Evolutionary conservation across 2,329 filamentous ascomycete species (phyloP).

Genomic region (Arthroderma sp.): DNA sequence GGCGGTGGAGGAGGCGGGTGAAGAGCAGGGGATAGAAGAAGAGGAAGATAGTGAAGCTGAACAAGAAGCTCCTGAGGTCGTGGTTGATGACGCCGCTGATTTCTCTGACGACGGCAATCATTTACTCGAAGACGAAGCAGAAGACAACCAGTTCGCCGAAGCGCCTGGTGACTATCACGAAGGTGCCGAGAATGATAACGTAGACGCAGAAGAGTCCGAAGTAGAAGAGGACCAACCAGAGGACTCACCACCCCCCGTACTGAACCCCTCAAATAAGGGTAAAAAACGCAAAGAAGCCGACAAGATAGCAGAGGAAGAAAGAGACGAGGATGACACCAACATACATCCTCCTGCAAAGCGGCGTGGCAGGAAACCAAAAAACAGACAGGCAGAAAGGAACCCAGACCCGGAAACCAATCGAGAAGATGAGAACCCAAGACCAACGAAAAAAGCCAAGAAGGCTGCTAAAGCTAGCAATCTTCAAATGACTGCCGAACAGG

Average conservation of each 20-base stretch:
- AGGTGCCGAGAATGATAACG: slow-evolving; percentile 13
- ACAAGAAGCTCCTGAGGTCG: slow-evolving; percentile 12
- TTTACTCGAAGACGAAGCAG: slow-evolving; percentile 19
- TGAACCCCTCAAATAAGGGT: slow-evolving; percentile 9
- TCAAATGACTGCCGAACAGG: slow-evolving; percentile 22
- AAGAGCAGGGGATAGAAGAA: slow-evolving; percentile 5
- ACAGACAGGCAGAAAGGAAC: slow-evolving; percentile 3
- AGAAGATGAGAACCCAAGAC: slow-evolving; percentile 19
- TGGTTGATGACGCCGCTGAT: slow-evolving; percentile 18
- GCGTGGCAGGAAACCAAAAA: slow-evolving; percentile 24
- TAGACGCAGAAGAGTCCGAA: slow-evolving; percentile 12
- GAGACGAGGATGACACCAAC: neutral
- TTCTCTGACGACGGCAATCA: slow-evolving; percentile 29
- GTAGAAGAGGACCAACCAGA: slow-evolving; percentile 12
- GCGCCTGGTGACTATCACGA: slow-evolving; percentile 20
- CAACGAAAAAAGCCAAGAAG: slow-evolving; percentile 23
- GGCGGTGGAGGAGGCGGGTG: neutral
- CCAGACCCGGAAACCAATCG: slow-evolving; percentile 9
- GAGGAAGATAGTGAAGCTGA: slow-evolving; percentile 4
- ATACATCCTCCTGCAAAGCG: slow-evolving; percentile 18
- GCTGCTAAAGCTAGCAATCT: slow-evolving; percentile 18
- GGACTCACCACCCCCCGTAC: slow-evolving; percentile 8
- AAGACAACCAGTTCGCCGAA: slow-evolving; percentile 22
- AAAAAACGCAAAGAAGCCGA: slow-evolving; percentile 13
- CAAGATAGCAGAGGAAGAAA: neutral